Conservation (phyloP, 2,329 filamentous ascomycete species). For the Fusarium tanahbumbuense region DNA sequence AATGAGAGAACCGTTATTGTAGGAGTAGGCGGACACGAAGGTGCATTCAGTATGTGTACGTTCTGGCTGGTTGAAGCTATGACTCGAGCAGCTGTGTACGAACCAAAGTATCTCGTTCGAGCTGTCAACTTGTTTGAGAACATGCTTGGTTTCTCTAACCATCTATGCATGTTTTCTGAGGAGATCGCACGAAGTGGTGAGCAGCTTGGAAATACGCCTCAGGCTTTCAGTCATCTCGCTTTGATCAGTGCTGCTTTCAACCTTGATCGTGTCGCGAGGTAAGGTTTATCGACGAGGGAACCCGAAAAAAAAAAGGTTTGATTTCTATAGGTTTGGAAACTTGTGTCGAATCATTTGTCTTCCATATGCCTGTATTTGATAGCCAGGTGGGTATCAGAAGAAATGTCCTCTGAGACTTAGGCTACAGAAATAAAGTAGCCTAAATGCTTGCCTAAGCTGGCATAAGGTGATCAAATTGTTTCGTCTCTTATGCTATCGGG, state of each 20-base stretch:
- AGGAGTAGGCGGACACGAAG: slow-evolving; percentile 80
- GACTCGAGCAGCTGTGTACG: slow-evolving; percentile 74
- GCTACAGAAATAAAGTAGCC: too few species aligned
- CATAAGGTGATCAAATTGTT: too few species aligned
- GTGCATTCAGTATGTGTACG: slow-evolving; percentile 84
- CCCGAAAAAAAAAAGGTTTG: background rate
- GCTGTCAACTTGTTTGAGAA: slow-evolving; percentile 81
- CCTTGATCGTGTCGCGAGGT: slow-evolving; percentile 64
- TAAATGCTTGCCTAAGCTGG: too few species aligned
- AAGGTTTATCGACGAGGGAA: background rate
- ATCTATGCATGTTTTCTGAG: slow-evolving; percentile 82
- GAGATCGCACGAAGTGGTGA: slow-evolving; percentile 81
- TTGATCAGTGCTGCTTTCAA: slow-evolving; percentile 83
- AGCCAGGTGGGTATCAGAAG: too few species aligned
- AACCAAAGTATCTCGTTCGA: slow-evolving; percentile 70
- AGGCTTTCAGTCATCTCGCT: slow-evolving; percentile 81
- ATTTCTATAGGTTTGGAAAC: background rate
- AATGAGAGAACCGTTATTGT: slow-evolving; percentile 8
- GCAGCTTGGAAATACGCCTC: slow-evolving; percentile 82
- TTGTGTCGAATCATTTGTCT: background rate
- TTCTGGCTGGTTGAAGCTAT: slow-evolving; percentile 86
- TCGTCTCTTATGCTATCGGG: too few species aligned
- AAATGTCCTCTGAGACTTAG: too few species aligned
- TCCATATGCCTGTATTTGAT: background rate
- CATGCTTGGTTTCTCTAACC: slow-evolving; percentile 80